Percentiles rank a stretch among this genome's conserved stretches.
Conservation (phyloP, 1,284 basidiomycete genomes). For the Malassezia japonica region DNA sequence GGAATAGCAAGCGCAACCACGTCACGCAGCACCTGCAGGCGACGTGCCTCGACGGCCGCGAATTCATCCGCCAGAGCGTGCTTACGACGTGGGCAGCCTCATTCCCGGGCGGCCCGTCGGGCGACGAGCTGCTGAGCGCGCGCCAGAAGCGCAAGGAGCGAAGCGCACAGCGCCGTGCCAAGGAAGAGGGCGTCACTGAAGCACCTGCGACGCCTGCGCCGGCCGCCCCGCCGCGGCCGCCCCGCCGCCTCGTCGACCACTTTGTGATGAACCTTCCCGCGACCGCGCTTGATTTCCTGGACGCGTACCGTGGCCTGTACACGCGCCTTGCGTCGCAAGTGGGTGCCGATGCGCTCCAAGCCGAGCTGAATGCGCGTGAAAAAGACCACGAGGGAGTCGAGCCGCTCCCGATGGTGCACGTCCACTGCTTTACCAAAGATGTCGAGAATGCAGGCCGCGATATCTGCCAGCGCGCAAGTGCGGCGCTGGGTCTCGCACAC, state of each 20-base stretch:
- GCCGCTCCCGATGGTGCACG: constrained; percentile 75
- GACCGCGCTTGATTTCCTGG: constrained; percentile 77
- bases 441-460: constrained; percentile 31
- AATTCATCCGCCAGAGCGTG: constrained; percentile 26
- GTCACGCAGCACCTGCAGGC: constrained; percentile 22
- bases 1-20: constrained; percentile 30
- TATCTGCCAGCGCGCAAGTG: constrained; percentile 34
- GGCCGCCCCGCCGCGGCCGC: not conserved
- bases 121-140: constrained; percentile 6
- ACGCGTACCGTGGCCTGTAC: constrained; percentile 71
- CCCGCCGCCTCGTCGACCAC: constrained; percentile 54
- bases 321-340: constrained; percentile 48
- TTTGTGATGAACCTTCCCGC: constrained; percentile 97
- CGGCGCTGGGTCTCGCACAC: constrained; percentile 18
- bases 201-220: not conserved
- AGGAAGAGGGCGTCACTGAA: not conserved
- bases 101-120: constrained; percentile 18
- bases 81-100: constrained; percentile 21
- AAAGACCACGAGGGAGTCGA: constrained; percentile 11
- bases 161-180: constrained; percentile 15
- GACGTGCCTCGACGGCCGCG: constrained; percentile 32
- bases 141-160: constrained; percentile 10
- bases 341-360: constrained; percentile 46
- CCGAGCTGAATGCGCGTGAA: constrained; percentile 16
- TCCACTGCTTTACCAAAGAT: constrained; percentile 90